Percentiles rank a stretch among this genome's conserved stretches.
Evolutionary conservation across 2,329 filamentous ascomycete species (phyloP).

Genomic region (Annulohypoxylon truncatum): DNA sequence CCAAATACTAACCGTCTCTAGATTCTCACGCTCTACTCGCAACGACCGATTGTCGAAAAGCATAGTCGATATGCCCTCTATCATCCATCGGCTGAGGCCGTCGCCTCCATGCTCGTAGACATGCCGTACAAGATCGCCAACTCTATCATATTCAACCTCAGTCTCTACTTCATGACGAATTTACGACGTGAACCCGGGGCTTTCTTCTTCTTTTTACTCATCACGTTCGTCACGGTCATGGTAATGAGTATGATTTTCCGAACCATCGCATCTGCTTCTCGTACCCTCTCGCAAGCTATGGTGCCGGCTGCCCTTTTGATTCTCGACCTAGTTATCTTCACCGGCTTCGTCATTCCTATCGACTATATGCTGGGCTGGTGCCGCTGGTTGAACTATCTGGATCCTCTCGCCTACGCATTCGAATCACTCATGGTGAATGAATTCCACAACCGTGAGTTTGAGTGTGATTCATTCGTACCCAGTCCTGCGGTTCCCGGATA

Average conservation of each 20-base stretch:
- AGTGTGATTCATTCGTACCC: conserved; percentile 61
- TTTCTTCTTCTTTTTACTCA: conserved; percentile 88
- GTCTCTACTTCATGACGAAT: conserved; percentile 89
- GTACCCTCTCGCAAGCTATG: conserved; percentile 74
- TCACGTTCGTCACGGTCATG: conserved; percentile 78
- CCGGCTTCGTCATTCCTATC: conserved; percentile 74
- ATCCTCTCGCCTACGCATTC: conserved; percentile 84
- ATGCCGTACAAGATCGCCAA: conserved; percentile 86
- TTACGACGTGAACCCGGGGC: conserved; percentile 77
- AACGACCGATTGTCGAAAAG: conserved; percentile 93
- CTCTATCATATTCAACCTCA: conserved; percentile 79
- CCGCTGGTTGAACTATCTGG: conserved; percentile 84
- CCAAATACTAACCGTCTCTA: conserved; percentile 48
- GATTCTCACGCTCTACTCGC: conserved; percentile 86
- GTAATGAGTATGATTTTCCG: conserved; percentile 90
- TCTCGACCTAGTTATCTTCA: conserved; percentile 74
- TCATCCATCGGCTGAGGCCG: conserved; percentile 89
- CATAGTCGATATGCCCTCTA: conserved; percentile 88
- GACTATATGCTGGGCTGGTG: conserved; percentile 83
- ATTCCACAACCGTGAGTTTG: conserved; percentile 74
- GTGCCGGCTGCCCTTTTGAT: conserved; percentile 71
- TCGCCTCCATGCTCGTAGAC: conserved; percentile 86
- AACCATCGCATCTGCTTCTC: conserved; percentile 79
- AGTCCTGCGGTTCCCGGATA: conserved; percentile 52
- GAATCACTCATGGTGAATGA: conserved; percentile 87